Conservation (phyloP, 2,329 filamentous ascomycete genomes). For the Aspergillus fumigatiaffinis region DNA sequence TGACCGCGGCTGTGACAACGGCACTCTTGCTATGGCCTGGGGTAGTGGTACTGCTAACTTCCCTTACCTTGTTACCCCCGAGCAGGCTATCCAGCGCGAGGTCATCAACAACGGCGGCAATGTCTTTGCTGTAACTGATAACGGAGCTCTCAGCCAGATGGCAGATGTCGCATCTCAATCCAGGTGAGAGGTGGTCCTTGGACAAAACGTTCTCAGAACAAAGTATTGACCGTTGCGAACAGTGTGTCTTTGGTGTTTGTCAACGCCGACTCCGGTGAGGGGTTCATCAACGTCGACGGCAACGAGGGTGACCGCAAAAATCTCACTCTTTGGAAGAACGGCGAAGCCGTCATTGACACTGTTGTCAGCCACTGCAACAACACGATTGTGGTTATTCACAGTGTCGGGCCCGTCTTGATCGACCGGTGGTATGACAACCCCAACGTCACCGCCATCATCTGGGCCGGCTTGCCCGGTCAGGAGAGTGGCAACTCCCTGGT, state of each 20-base stretch:
- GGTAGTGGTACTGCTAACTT: constrained; percentile 59
- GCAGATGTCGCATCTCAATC: constrained; percentile 48
- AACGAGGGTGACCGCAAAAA: constrained; percentile 91
- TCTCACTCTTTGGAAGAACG: constrained; percentile 80
- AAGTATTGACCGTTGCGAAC: background rate
- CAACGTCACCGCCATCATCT: constrained; percentile 71
- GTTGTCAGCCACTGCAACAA: constrained; percentile 76
- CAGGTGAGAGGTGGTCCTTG: constrained; percentile 19
- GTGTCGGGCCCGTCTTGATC: constrained; percentile 72
- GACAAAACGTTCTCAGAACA: background rate
- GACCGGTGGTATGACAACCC: constrained; percentile 58
- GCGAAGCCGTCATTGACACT: constrained; percentile 75
- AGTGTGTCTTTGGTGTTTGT: constrained; percentile 73
- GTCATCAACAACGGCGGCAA: constrained; percentile 64
- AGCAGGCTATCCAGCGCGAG: constrained; percentile 62
- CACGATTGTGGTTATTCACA: constrained; percentile 89
- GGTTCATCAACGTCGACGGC: constrained; percentile 75
- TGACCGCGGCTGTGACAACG: constrained; percentile 62
- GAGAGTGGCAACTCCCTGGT: constrained; percentile 72
- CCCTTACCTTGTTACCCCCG: constrained; percentile 60
- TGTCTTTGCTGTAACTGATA: constrained; percentile 57
- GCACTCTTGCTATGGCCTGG: constrained; percentile 62
- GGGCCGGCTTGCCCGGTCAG: constrained; percentile 70
- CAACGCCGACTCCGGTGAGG: constrained; percentile 82
- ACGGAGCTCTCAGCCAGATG: constrained; percentile 53